Conservation (phyloP, 176 grass and related monocot species). For the Elaeis guineensis region DNA sequence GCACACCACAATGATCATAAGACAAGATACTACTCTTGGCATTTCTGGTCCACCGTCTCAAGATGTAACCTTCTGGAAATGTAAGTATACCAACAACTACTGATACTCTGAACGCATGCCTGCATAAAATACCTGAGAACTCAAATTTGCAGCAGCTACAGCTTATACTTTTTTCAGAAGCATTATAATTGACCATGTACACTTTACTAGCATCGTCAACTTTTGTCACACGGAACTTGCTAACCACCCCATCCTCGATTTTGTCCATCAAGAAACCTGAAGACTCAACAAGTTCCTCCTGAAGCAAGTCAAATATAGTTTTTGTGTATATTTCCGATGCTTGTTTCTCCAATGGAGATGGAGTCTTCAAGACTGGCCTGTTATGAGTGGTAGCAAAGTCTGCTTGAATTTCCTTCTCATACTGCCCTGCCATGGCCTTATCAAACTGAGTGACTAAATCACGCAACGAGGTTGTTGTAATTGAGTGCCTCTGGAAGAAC, state of each 20-base stretch:
- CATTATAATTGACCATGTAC: slow-evolving; percentile 37
- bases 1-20: background rate
- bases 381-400: slow-evolving; percentile 25
- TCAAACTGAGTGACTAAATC: slow-evolving; percentile 61
- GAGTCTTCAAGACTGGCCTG: slow-evolving; percentile 37
- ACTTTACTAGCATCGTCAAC: slow-evolving; percentile 22
- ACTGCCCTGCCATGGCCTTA: slow-evolving; percentile 31
- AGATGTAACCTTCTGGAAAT: slow-evolving; percentile 36
- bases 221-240: slow-evolving; percentile 35
- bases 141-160: slow-evolving; percentile 56
- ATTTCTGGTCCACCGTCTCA: slow-evolving; percentile 45
- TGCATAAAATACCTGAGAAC: slow-evolving; percentile 36
- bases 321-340: slow-evolving; percentile 47
- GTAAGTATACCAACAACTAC: slow-evolving; percentile 14
- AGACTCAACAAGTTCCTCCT: slow-evolving; percentile 42
- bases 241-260: slow-evolving; percentile 21
- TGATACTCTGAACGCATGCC: slow-evolving; percentile 33
- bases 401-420: slow-evolving; percentile 46
- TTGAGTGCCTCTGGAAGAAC: slow-evolving; percentile 53
- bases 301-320: slow-evolving; percentile 42
- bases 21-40: slow-evolving; percentile 30
- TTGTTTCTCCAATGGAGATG: slow-evolving; percentile 54
- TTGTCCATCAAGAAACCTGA: slow-evolving; percentile 28
- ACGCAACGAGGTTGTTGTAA: slow-evolving; percentile 36
- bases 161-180: slow-evolving; percentile 22